Evolutionary conservation across 768 basidiomycete species (phyloP).

Genomic region (Mycena indigotica): DNA sequence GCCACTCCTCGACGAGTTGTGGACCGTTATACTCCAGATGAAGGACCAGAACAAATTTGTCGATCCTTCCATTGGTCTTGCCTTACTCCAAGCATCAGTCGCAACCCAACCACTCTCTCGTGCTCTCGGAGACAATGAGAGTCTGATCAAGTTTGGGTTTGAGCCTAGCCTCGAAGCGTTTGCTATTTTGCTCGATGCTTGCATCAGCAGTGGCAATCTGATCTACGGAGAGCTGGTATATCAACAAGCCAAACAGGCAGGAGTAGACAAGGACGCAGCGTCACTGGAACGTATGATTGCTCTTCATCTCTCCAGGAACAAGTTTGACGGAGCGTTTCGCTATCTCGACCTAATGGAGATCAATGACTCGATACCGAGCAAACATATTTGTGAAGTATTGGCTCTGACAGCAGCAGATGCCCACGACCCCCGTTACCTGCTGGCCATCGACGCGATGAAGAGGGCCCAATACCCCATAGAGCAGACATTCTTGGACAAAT

Average conservation of each 20-base stretch:
- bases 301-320: conserved; percentile 68
- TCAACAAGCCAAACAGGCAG: conserved; percentile 61
- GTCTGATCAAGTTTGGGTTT: conserved; percentile 55
- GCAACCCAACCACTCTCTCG: conserved; percentile 69
- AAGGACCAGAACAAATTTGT: conserved; percentile 52
- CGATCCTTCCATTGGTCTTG: conserved; percentile 63
- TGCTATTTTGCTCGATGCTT: conserved; percentile 69
- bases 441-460: conserved; percentile 73
- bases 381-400: conserved; percentile 59
- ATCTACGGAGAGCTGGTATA: conserved; percentile 70
- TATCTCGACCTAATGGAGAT: conserved; percentile 89
- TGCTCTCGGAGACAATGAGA: conserved; percentile 76
- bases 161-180: conserved; percentile 65
- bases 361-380: conserved; percentile 54
- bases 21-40: conserved; percentile 64
- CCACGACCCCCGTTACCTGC: conserved; percentile 61
- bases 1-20: conserved; percentile 63
- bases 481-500: conserved; percentile 11
- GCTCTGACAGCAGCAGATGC: conserved; percentile 56
- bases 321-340: conserved; percentile 86
- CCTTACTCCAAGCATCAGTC: conserved; percentile 66
- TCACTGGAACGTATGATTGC: conserved; percentile 71
- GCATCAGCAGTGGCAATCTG: conserved; percentile 58
- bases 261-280: conserved; percentile 54
- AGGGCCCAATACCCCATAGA: conserved; percentile 53